A percentile compares a stretch with the other conserved stretches of the same genome.
phyloP scores from a whole-genome alignment of 2,329 filamentous ascomycete species.

The Colletotrichum melonis region DNA sequence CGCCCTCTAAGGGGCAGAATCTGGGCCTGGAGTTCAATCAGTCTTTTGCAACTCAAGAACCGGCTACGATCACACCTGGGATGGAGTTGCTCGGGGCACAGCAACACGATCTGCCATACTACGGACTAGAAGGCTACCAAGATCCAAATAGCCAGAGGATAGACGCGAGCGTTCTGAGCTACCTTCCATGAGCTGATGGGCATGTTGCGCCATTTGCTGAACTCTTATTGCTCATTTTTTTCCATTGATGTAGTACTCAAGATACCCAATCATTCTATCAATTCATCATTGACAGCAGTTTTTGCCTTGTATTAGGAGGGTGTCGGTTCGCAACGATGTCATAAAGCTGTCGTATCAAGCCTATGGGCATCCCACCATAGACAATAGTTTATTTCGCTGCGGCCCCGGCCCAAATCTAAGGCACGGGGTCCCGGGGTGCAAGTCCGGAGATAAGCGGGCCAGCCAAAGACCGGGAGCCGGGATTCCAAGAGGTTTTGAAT shows the following conservation, averaged over 20 bases:
- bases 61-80: background rate
- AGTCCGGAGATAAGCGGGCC: background rate
- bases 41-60: background rate
- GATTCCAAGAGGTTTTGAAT: background rate
- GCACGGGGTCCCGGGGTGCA: background rate
- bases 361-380: background rate
- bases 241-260: background rate
- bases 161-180: background rate
- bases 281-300: background rate
- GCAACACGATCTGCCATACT: background rate
- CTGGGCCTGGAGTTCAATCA: background rate
- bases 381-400: background rate
- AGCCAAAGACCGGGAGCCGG: background rate
- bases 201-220: background rate
- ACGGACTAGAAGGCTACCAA: background rate
- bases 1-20: background rate
- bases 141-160: background rate
- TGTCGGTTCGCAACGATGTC: background rate
- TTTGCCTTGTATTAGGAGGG: background rate
- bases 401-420: background rate
- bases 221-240: background rate
- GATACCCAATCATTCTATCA: background rate
- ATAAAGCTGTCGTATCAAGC: too few relatives aligned
- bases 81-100: background rate
- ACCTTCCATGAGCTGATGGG: background rate